These are phyloP conservation scores for Physaria fendleri DNA, from an alignment of 345 rosid genomes.

Conservation along the genomic window DNA sequence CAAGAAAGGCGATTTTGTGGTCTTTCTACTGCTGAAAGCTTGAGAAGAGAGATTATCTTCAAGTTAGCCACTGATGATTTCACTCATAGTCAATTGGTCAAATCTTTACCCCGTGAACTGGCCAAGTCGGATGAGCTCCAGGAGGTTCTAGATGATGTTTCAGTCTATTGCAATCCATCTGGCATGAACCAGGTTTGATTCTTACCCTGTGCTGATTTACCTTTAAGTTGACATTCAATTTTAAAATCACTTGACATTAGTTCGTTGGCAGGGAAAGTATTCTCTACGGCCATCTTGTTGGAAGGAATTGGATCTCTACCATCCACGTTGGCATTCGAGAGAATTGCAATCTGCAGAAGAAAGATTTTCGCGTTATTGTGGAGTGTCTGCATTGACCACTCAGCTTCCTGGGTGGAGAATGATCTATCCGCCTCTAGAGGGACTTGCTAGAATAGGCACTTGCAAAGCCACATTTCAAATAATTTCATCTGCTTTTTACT, in stretches of 20 bases:
- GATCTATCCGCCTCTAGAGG: conserved; percentile 68
- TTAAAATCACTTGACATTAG: conserved; percentile 21
- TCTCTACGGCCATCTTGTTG: conserved; percentile 65
- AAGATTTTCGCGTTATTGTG: conserved; percentile 69
- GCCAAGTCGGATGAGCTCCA: conserved; percentile 72
- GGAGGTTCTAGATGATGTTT: conserved; percentile 65
- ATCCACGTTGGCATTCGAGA: conserved; percentile 82
- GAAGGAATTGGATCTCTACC: conserved; percentile 94
- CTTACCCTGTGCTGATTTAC: conserved; percentile 12
- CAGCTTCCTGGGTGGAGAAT: conserved; percentile 86
- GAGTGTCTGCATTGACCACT: conserved; percentile 63
- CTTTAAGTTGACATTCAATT: conserved; percentile 13
- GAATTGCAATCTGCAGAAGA: conserved; percentile 95
- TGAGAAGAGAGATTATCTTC: conserved; percentile 81
- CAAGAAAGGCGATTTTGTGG: conserved; percentile 95
- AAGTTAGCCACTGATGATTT: conserved; percentile 88
- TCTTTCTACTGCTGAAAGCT: conserved; percentile 53
- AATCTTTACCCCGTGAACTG: conserved; percentile 77
- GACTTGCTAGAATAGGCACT: conserved; percentile 65
- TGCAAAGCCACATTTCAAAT: conserved; percentile 62
- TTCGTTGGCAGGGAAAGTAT: conserved; percentile 65
- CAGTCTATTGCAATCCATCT: conserved; percentile 73
- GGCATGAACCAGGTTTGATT: conserved; percentile 87
- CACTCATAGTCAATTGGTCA: conserved; percentile 85
- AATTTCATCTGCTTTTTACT: conserved; percentile 62